phyloP scores from a whole-genome alignment of 2,329 filamentous ascomycete species.

The Fusarium nanum region DNA sequence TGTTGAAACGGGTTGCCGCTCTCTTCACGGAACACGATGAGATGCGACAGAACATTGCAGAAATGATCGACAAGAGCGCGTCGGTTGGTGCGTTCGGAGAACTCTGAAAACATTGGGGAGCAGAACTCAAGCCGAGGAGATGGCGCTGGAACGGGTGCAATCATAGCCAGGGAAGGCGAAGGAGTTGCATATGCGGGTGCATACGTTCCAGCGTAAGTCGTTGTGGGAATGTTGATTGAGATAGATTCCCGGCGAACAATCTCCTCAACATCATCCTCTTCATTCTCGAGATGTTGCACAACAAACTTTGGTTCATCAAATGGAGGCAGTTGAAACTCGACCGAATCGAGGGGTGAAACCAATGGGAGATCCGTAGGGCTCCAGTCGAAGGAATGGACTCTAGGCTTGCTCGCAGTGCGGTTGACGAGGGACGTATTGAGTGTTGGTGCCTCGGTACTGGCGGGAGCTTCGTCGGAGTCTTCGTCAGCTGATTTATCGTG shows the following conservation, averaged over 20 bases:
- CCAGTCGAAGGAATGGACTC: slow-evolving; percentile 34
- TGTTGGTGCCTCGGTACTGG: slow-evolving; percentile 9
- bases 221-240: slow-evolving; percentile 32
- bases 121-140: slow-evolving; percentile 62
- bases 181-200: slow-evolving; percentile 28
- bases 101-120: slow-evolving; percentile 66
- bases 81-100: slow-evolving; percentile 65
- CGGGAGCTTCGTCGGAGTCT: slow-evolving; percentile 30
- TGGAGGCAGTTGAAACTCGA: slow-evolving; percentile 49
- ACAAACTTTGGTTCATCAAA: slow-evolving; percentile 37
- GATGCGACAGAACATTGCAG: slow-evolving; percentile 71
- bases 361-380: slow-evolving; percentile 40
- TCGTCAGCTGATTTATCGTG: slow-evolving; percentile 34
- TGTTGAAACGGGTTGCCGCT: slow-evolving; percentile 72
- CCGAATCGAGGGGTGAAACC: slow-evolving; percentile 49
- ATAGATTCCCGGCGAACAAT: slow-evolving; percentile 40
- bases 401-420: slow-evolving; percentile 20
- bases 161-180: slow-evolving; percentile 44
- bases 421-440: slow-evolving; percentile 27
- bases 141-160: slow-evolving; percentile 39
- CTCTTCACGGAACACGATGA: slow-evolving; percentile 74
- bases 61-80: slow-evolving; percentile 71
- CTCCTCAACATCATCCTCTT: slow-evolving; percentile 48
- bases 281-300: slow-evolving; percentile 31
- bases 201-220: slow-evolving; percentile 32